These are phyloP conservation scores for Rhodotorula glutinis DNA, from an alignment of 1,284 basidiomycete species.

Conservation along the genomic window DNA sequence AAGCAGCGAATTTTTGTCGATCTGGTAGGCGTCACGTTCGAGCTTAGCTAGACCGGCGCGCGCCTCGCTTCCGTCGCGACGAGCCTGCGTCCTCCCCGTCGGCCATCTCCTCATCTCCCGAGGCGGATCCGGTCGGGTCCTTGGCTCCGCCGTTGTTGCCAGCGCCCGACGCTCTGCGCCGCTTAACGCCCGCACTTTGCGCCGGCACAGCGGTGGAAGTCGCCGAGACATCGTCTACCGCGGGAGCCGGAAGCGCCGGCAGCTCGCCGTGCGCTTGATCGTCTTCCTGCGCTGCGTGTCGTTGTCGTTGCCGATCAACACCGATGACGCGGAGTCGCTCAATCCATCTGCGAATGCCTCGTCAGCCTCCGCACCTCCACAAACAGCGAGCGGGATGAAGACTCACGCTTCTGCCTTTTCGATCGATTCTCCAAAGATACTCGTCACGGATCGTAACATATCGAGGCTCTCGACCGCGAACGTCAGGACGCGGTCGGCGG, in stretches of 20 bases:
- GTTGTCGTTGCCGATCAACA: slow-evolving; percentile 58
- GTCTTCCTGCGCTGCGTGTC: slow-evolving; percentile 9
- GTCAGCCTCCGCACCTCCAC: too few species aligned
- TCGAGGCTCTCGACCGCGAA: slow-evolving; percentile 86
- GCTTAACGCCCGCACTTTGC: background rate
- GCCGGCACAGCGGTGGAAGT: background rate
- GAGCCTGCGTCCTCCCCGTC: too few species aligned
- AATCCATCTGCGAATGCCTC: slow-evolving; percentile 70
- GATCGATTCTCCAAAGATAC: slow-evolving; percentile 79
- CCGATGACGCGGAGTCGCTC: slow-evolving; percentile 70
- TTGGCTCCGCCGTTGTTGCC: too few species aligned
- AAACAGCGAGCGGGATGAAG: too few species aligned
- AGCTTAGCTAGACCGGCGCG: too few species aligned
- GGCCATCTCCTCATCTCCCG: too few species aligned
- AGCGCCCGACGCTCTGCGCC: background rate
- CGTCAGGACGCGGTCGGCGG: slow-evolving; percentile 75
- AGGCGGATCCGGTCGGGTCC: too few species aligned
- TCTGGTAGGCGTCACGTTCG: too few species aligned
- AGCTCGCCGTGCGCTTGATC: background rate
- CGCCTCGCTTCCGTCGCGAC: too few species aligned
- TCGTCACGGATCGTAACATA: slow-evolving; percentile 81
- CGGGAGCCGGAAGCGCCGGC: background rate
- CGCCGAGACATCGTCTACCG: background rate
- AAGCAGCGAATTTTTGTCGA: too few species aligned
- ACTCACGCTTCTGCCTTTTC: slow-evolving; percentile 82